Conservation (phyloP, 2,329 filamentous ascomycete genomes). For the Ramichloridium luteum region DNA sequence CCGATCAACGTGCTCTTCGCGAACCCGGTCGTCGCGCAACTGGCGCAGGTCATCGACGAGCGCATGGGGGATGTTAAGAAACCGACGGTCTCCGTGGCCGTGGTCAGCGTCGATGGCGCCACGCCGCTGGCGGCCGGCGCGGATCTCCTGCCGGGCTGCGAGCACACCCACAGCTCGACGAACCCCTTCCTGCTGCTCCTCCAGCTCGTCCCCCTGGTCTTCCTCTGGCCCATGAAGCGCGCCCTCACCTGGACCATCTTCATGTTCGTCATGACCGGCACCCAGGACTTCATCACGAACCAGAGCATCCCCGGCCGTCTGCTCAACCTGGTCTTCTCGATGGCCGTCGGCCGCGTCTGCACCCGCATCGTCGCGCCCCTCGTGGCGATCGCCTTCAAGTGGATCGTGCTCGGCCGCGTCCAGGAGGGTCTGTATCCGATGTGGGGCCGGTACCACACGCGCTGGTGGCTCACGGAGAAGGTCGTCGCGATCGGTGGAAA, state of each 20-base stretch:
- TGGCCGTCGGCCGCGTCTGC: slow-evolving; percentile 32
- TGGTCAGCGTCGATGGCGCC: slow-evolving; percentile 5
- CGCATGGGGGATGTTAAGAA: background rate
- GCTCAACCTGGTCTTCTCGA: slow-evolving; percentile 36
- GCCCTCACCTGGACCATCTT: slow-evolving; percentile 44
- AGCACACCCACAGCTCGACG: slow-evolving; percentile 37
- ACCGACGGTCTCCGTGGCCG: slow-evolving; percentile 10
- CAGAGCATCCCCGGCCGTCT: slow-evolving; percentile 34
- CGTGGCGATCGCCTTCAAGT: slow-evolving; percentile 41
- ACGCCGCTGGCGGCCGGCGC: too few species aligned
- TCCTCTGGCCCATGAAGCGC: slow-evolving; percentile 41
- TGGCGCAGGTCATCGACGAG: slow-evolving; percentile 30
- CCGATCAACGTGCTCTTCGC: slow-evolving; percentile 43
- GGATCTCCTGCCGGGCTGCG: slow-evolving; percentile 25
- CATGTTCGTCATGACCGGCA: slow-evolving; percentile 34
- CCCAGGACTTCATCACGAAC: slow-evolving; percentile 31
- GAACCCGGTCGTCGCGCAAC: slow-evolving; percentile 32
- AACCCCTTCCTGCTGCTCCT: slow-evolving; percentile 37
- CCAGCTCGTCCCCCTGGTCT: slow-evolving; percentile 39
- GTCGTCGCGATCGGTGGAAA: slow-evolving; percentile 37
- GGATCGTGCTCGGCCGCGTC: slow-evolving; percentile 43
- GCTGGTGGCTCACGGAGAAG: slow-evolving; percentile 49
- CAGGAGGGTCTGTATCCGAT: slow-evolving; percentile 45
- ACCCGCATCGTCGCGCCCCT: slow-evolving; percentile 33
- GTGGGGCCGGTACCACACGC: slow-evolving; percentile 47